A percentile compares a stretch with the other conserved stretches of the same genome.
These are phyloP conservation scores for Sordaria brevicollis DNA, from an alignment of 495 filamentous ascomycete genomes.

Conservation along the genomic window DNA sequence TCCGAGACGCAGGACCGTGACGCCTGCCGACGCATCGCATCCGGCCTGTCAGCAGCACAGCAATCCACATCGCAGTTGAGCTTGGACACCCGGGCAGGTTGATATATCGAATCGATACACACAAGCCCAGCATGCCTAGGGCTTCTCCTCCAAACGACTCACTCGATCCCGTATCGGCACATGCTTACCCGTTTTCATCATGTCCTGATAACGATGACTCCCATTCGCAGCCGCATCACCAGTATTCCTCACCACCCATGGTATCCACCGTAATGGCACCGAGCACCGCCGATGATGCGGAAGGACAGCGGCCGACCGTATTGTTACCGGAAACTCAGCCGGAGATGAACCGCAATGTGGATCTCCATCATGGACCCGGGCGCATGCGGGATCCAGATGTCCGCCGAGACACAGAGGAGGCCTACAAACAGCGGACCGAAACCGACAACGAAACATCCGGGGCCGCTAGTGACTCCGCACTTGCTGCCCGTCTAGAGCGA, in stretches of 20 bases:
- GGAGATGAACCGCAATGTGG: conserved; percentile 15
- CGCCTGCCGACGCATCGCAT: not conserved
- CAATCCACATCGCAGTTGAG: not conserved
- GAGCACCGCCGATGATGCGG: conserved; percentile 15
- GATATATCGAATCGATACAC: not conserved
- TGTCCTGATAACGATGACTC: conserved; percentile 33
- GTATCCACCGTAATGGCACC: conserved; percentile 1
- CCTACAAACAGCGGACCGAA: conserved; percentile 27
- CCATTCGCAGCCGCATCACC: not conserved
- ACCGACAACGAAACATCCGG: conserved; percentile 19
- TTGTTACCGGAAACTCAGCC: conserved; percentile 27
- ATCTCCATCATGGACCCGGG: conserved; percentile 12
- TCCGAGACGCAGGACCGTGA: not conserved
- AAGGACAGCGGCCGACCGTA: conserved; percentile 21
- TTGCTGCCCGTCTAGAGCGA: not conserved
- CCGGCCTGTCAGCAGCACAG: not conserved
- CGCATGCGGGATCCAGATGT: not conserved
- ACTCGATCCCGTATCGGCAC: conserved; percentile 28
- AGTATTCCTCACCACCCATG: conserved; percentile 1
- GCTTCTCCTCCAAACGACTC: conserved; percentile 29
- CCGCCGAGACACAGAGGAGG: conserved; percentile 9
- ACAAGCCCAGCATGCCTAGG: conserved; percentile 36
- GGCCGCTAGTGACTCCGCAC: conserved; percentile 3
- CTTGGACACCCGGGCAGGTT: not conserved
- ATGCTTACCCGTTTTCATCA: conserved; percentile 29